A percentile compares a stretch with the other conserved stretches of the same genome.
phyloP scores from a whole-genome alignment of 371 early-diverging fungal species.

The Coemansia sp. region DNA sequence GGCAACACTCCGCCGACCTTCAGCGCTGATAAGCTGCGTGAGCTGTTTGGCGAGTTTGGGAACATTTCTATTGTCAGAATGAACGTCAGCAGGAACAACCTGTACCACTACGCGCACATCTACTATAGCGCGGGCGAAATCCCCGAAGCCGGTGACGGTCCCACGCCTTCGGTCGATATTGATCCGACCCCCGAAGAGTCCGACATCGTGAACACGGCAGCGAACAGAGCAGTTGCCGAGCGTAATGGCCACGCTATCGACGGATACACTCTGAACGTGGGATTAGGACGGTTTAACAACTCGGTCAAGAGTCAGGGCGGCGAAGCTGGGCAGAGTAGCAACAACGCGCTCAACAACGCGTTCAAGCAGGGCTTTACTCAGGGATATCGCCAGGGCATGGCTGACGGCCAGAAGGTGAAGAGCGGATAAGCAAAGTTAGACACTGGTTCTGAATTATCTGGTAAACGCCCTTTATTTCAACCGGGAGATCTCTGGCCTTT shows the following conservation, averaged over 20 bases:
- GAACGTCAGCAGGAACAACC: not conserved
- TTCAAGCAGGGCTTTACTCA: too few species aligned
- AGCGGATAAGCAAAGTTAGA: too few species aligned
- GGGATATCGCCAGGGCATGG: slow-evolving; percentile 27
- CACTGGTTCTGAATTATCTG: too few species aligned
- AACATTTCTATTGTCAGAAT: slow-evolving; percentile 17
- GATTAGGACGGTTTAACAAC: not conserved
- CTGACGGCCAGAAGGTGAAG: slow-evolving; percentile 9
- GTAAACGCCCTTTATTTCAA: too few species aligned
- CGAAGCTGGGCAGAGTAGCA: too few species aligned
- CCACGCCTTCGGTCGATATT: not conserved
- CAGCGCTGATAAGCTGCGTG: slow-evolving; percentile 4
- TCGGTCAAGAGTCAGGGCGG: too few species aligned
- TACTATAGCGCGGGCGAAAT: slow-evolving; percentile 30
- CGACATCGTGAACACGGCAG: slow-evolving; percentile 9
- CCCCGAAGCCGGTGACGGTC: slow-evolving; percentile 7
- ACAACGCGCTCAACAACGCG: too few species aligned
- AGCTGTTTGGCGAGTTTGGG: slow-evolving; percentile 26
- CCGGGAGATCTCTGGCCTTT: too few species aligned
- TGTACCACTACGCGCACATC: slow-evolving; percentile 30
- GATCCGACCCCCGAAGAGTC: slow-evolving; percentile 26
- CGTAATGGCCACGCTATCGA: not conserved
- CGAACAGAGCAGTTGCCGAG: not conserved
- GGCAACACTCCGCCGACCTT: slow-evolving; percentile 12
- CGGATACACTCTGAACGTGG: slow-evolving; percentile 13